Conservation (phyloP, 2,329 filamentous ascomycete genomes). For the Venturia effusa region DNA sequence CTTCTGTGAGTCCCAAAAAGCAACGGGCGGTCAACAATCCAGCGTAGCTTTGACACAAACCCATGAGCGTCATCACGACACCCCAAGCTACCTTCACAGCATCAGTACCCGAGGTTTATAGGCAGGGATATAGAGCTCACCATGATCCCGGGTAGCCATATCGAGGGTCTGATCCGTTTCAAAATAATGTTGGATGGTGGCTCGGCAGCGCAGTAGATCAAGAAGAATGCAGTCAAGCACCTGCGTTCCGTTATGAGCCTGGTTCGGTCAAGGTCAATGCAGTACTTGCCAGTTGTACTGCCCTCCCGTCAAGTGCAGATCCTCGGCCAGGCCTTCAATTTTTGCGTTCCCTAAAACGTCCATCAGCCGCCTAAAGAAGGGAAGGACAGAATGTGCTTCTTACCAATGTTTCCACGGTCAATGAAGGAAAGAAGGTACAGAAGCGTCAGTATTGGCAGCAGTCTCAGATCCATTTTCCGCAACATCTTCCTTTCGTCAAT, state of each 20-base stretch:
- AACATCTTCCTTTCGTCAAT: slow-evolving; percentile 30
- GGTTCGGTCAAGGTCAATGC: background rate
- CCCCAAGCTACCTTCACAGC: slow-evolving; percentile 31
- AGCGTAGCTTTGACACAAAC: slow-evolving; percentile 34
- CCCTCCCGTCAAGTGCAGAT: slow-evolving; percentile 9
- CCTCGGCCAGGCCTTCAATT: slow-evolving; percentile 12
- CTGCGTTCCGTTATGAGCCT: background rate
- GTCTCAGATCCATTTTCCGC: slow-evolving; percentile 19
- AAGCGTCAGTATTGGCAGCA: slow-evolving; percentile 12
- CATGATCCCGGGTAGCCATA: slow-evolving; percentile 28
- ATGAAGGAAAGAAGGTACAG: slow-evolving; percentile 12
- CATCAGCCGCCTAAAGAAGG: background rate
- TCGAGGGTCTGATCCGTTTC: slow-evolving; percentile 29
- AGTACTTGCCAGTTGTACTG: slow-evolving; percentile 8
- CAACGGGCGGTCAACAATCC: slow-evolving; percentile 37
- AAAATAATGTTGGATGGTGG: slow-evolving; percentile 48
- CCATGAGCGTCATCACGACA: slow-evolving; percentile 40
- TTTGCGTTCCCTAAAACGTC: slow-evolving; percentile 8
- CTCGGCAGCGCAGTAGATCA: slow-evolving; percentile 42
- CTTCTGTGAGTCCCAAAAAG: slow-evolving; percentile 32
- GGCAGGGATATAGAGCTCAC: slow-evolving; percentile 17
- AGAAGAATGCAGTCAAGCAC: slow-evolving; percentile 34
- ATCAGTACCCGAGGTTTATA: background rate
- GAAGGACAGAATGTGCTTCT: background rate
- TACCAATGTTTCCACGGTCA: slow-evolving; percentile 12